Base-by-base conservation (phyloP, 257 asterid species). In the Solanum pinnatisectum region DNA sequence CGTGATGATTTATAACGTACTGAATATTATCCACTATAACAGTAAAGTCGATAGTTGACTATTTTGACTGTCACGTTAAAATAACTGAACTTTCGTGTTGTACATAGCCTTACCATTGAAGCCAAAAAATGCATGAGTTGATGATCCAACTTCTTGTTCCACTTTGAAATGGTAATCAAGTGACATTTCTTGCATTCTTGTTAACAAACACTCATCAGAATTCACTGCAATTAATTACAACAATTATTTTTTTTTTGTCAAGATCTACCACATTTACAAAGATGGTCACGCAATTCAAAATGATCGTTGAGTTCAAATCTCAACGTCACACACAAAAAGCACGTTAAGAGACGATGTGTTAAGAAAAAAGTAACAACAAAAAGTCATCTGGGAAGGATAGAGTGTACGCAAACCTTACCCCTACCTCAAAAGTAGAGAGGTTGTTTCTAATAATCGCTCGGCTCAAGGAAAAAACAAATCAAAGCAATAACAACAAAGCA, bases 61-160 rank as follows among this genome's bases (percentile, higher is more conserved):
- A 76, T 76, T 39, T 5, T 76, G 25, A 25, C 23, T 63, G 32
- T 23, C 59, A 23, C 33, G 5, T 39, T 37, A 71, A 71, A 71
- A 25, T 33, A 71, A 33, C 25, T 71, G 42, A 33, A 71, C 42
- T 71, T 71, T 71, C 23, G 18, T 49, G 27, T 46, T 52, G 68
- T 83, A 27, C 36, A 27, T 25, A 63, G 86, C 81, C 74, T 70
- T 71, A 95, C 98, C 94, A 76, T 93, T 94, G 91, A 94, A 94
- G 78, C 98, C 96, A 81, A 95, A 93, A 91, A 94, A 94, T 27
- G 94, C 86, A 73, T 90, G 90, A 44, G 92, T 90, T 20, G 92
- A 87, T 59, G 95, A 93, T 42, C 96, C 98, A 37, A 92, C 95
- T 94, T 95, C 98, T 91, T 94, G 94, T 89, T 95, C 98, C 88